These are phyloP conservation scores for Aureobasidium sp. DNA, from an alignment of 2,329 filamentous ascomycete species.

Conservation along the genomic window DNA sequence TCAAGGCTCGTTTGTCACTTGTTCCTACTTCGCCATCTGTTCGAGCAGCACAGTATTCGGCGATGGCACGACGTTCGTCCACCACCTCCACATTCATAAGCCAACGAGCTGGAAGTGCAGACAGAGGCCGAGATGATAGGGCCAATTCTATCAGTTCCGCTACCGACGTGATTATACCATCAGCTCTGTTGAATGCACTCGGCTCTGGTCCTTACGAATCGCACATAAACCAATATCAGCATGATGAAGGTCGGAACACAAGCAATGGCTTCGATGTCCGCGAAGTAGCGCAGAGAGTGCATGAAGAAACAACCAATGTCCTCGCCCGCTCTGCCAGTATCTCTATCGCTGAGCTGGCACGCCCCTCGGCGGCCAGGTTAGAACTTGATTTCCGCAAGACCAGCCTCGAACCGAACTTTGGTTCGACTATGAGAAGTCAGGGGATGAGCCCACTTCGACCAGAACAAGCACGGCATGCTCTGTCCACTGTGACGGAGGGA, in stretches of 20 bases:
- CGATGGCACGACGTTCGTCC: neutral
- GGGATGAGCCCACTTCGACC: neutral
- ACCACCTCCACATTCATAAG: neutral
- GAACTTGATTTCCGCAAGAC: conserved; percentile 5
- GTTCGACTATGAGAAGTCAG: neutral
- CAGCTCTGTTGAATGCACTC: neutral
- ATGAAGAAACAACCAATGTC: neutral
- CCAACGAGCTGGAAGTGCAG: neutral
- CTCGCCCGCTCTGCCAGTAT: conserved; percentile 6
- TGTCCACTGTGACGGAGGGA: neutral
- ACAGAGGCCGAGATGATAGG: neutral
- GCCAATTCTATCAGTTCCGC: neutral
- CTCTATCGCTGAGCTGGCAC: neutral
- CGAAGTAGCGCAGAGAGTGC: neutral
- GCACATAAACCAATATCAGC: neutral
- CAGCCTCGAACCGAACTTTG: conserved; percentile 5
- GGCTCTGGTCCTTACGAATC: neutral
- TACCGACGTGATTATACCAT: conserved; percentile 7
- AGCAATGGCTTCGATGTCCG: neutral
- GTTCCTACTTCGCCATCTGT: neutral
- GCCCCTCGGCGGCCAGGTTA: neutral
- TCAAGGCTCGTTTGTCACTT: neutral
- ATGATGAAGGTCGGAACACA: neutral
- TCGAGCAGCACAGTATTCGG: neutral
- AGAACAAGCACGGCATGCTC: neutral